Evolutionary conservation across 768 basidiomycete genomes (phyloP).

Genomic region (Zangia roseola): DNA sequence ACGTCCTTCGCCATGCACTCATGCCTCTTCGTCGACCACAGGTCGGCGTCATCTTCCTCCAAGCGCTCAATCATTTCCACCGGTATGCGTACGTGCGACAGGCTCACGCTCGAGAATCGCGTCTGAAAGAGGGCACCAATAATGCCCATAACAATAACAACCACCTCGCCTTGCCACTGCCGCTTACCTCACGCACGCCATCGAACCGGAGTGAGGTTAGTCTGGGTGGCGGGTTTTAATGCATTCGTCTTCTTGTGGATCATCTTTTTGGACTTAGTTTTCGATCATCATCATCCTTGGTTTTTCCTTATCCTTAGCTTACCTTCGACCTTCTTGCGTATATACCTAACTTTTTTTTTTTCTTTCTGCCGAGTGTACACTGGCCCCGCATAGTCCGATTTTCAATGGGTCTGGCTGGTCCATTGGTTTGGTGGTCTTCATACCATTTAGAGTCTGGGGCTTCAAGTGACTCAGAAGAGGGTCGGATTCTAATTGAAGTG

Average conservation of each 20-base stretch:
- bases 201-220: slow-evolving; percentile 49
- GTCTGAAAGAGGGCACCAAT: slow-evolving; percentile 29
- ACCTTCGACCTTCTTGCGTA: slow-evolving; percentile 32
- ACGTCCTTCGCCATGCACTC: background rate
- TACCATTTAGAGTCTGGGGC: too few relatives aligned
- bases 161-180: slow-evolving; percentile 34
- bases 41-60: slow-evolving; percentile 78
- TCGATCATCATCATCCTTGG: background rate
- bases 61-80: slow-evolving; percentile 84
- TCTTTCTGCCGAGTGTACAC: too few relatives aligned
- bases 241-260: background rate
- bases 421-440: too few relatives aligned
- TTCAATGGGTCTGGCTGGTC: too few relatives aligned
- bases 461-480: too few relatives aligned
- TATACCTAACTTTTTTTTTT: slow-evolving; percentile 4
- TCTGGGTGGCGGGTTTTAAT: slow-evolving; percentile 33
- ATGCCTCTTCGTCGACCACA: slow-evolving; percentile 28
- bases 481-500: too few relatives aligned
- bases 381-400: too few relatives aligned
- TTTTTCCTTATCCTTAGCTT: slow-evolving; percentile 22
- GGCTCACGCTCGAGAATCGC: slow-evolving; percentile 63
- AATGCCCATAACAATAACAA: slow-evolving; percentile 7
- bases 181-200: slow-evolving; percentile 36
- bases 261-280: background rate
- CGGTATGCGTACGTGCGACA: slow-evolving; percentile 85